Evolutionary conservation across 768 basidiomycete species (phyloP).

Genomic region (Scleroderma citrinum): DNA sequence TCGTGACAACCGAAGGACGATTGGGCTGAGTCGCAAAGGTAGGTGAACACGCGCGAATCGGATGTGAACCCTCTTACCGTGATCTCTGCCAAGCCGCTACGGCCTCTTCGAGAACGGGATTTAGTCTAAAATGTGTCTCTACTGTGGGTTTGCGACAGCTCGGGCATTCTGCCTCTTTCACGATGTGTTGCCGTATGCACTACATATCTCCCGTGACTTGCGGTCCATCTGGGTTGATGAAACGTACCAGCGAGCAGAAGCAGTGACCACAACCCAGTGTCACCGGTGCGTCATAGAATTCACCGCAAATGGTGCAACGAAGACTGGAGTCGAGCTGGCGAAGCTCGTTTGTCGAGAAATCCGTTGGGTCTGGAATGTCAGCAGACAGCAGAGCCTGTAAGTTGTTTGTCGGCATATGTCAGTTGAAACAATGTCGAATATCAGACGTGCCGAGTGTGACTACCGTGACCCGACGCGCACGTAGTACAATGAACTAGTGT

Average conservation of each 20-base stretch:
- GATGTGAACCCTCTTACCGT: conserved; percentile 40
- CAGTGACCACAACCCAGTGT: conserved; percentile 72
- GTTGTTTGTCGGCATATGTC: conserved; percentile 24
- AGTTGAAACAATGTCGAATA: background rate
- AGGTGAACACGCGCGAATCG: background rate
- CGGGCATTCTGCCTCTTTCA: conserved; percentile 64
- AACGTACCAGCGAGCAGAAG: conserved; percentile 69
- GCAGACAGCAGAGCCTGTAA: conserved; percentile 25
- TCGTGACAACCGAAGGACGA: conserved; percentile 37
- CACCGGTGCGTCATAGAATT: conserved; percentile 68
- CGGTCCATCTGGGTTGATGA: background rate
- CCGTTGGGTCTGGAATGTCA: conserved; percentile 57
- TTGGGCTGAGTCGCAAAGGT: conserved; percentile 29
- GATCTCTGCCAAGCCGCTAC: conserved; percentile 66
- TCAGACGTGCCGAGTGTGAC: too few species aligned
- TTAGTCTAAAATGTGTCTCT: conserved; percentile 62
- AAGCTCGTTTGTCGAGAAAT: conserved; percentile 62
- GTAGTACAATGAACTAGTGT: conserved; percentile 11
- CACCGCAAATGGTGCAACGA: conserved; percentile 72
- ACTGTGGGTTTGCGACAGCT: conserved; percentile 53
- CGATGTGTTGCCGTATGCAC: conserved; percentile 65
- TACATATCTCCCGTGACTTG: conserved; percentile 23
- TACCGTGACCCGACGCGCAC: too few species aligned
- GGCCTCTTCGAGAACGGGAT: conserved; percentile 63
- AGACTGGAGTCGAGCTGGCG: conserved; percentile 57